Conservation (phyloP, 2,329 filamentous ascomycete species). For the Xylaria sp. region DNA sequence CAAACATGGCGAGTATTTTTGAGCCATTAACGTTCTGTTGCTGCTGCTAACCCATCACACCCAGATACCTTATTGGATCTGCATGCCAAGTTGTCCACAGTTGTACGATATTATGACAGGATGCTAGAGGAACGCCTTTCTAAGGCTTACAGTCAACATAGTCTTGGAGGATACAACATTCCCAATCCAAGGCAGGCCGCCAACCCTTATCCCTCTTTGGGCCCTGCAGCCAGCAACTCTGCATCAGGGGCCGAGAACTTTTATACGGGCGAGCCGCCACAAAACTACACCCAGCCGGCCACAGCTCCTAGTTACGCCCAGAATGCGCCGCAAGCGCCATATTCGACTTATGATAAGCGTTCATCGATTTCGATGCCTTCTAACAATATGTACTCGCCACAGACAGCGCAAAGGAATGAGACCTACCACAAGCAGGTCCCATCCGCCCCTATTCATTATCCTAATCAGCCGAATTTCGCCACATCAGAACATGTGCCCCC, state of each 20-base stretch:
- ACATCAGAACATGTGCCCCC: slow-evolving; percentile 47
- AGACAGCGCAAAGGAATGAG: slow-evolving; percentile 59
- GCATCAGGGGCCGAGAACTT: slow-evolving; percentile 77
- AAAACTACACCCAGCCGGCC: slow-evolving; percentile 58
- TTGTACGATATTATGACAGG: slow-evolving; percentile 95
- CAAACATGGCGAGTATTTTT: slow-evolving; percentile 81
- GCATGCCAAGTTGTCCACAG: slow-evolving; percentile 93
- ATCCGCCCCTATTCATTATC: slow-evolving; percentile 53
- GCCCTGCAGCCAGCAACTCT: slow-evolving; percentile 60
- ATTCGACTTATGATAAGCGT: slow-evolving; percentile 56
- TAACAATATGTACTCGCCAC: slow-evolving; percentile 56
- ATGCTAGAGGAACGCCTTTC: slow-evolving; percentile 97
- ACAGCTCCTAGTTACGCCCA: slow-evolving; percentile 65
- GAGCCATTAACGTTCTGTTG: neutral
- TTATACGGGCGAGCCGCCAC: slow-evolving; percentile 74
- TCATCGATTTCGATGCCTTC: slow-evolving; percentile 54
- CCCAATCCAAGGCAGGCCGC: slow-evolving; percentile 63
- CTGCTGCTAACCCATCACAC: slow-evolving; percentile 48
- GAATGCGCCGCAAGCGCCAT: slow-evolving; percentile 56
- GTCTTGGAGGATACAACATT: slow-evolving; percentile 70
- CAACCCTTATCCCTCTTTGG: slow-evolving; percentile 77
- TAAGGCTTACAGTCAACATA: slow-evolving; percentile 89
- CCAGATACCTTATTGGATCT: slow-evolving; percentile 91
- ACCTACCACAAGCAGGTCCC: slow-evolving; percentile 60
- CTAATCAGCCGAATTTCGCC: slow-evolving; percentile 48